Percentiles rank a stretch among this genome's conserved stretches.
phyloP scores from a whole-genome alignment of 2,329 filamentous ascomycete species.

The Pseudogymnoascus sp. region DNA sequence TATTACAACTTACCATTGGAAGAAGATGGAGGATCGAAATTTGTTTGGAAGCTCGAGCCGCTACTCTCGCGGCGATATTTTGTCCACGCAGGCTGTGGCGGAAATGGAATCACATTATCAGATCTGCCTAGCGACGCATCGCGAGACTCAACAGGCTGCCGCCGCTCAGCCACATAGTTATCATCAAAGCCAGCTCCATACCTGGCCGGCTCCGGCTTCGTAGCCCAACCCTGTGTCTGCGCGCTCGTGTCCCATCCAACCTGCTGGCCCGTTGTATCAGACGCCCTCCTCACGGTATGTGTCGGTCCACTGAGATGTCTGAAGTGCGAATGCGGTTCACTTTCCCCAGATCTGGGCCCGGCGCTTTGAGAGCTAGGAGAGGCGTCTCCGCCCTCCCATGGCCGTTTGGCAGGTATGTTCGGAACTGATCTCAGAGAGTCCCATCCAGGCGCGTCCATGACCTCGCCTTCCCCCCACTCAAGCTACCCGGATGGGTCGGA shows the following conservation, averaged over 20 bases:
- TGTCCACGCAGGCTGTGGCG: background rate
- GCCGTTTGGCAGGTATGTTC: constrained; percentile 2
- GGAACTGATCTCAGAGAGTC: constrained; percentile 4
- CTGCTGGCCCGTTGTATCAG: background rate
- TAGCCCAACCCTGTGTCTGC: background rate
- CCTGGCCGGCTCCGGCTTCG: background rate
- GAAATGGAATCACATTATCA: background rate
- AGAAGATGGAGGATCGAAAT: background rate
- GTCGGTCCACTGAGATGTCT: background rate
- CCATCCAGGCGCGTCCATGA: constrained; percentile 8
- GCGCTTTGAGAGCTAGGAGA: background rate
- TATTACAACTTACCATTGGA: background rate
- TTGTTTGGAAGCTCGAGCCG: background rate
- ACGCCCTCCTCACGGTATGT: background rate
- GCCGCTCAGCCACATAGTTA: constrained; percentile 3
- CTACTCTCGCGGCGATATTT: constrained; percentile 2
- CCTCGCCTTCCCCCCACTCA: background rate
- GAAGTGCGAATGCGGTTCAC: background rate
- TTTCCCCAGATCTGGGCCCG: background rate
- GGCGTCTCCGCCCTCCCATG: background rate
- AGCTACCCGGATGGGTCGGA: constrained; percentile 1
- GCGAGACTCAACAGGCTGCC: background rate
- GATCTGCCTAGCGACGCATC: background rate
- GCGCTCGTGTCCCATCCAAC: background rate
- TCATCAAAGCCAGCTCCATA: background rate